Conservation (phyloP, 805 yeast genomes). For the Kluyveromyces nonfermentans region DNA sequence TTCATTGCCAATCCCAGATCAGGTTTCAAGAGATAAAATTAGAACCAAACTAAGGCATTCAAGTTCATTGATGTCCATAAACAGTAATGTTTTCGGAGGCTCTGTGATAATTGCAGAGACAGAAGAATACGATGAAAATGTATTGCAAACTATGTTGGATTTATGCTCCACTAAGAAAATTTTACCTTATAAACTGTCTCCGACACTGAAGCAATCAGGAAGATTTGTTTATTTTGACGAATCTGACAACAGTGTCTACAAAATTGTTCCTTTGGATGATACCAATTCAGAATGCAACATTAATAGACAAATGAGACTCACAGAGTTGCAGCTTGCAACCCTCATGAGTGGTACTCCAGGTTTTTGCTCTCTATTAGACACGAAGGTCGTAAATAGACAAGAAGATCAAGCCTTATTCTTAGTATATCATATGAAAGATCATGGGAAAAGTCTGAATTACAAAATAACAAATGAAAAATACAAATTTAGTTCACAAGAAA, state of each 20-base stretch:
- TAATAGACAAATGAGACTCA: conserved; percentile 16
- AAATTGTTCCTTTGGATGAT: conserved; percentile 7
- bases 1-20: conserved; percentile 51
- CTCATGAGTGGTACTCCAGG: conserved; percentile 24
- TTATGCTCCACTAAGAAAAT: conserved; percentile 12
- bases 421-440: conserved; percentile 20
- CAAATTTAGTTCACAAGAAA: neutral
- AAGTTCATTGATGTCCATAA: conserved; percentile 23
- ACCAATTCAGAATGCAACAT: conserved; percentile 8
- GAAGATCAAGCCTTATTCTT: conserved; percentile 8
- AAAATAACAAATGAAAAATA: neutral
- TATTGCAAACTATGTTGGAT: conserved; percentile 18
- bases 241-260: conserved; percentile 3
- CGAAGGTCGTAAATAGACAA: conserved; percentile 6
- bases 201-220: neutral
- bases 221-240: conserved; percentile 1
- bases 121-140: conserved; percentile 20
- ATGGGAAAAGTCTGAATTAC: conserved; percentile 12
- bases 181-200: neutral
- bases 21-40: conserved; percentile 45
- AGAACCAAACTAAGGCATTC: conserved; percentile 42
- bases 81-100: conserved; percentile 14
- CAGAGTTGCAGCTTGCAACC: conserved; percentile 20
- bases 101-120: conserved; percentile 10
- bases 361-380: conserved; percentile 17